phyloP scores from a whole-genome alignment of 352 stramenopile genomes.

The Globisporangium camurandrum region DNA sequence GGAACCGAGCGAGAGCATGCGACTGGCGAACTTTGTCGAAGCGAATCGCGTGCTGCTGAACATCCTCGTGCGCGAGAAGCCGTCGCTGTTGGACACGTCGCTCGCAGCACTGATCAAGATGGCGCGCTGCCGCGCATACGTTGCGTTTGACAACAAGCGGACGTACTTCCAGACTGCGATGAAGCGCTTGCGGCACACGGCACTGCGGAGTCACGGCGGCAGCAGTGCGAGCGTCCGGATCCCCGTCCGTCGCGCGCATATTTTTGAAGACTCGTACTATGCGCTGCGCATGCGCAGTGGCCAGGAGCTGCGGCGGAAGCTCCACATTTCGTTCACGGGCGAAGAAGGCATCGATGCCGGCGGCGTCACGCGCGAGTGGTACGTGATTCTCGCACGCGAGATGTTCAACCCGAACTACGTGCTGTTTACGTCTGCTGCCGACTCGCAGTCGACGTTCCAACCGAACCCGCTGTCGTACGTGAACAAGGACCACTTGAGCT shows the following conservation, averaged over 20 bases:
- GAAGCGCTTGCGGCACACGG: conserved; percentile 84
- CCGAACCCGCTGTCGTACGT: conserved; percentile 98
- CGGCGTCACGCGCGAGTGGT: conserved; percentile 97
- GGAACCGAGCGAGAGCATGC: conserved; percentile 43
- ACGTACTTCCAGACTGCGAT: conserved; percentile 97
- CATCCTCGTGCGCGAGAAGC: conserved; percentile 94
- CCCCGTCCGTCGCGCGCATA: conserved; percentile 90
- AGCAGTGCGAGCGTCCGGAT: conserved; percentile 87
- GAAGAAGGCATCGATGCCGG: conserved; percentile 99
- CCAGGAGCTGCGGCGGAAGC: conserved; percentile 93
- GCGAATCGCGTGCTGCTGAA: conserved; percentile 96
- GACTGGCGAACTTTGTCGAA: conserved; percentile 91
- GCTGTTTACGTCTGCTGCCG: conserved; percentile 97
- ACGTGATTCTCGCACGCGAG: conserved; percentile 98
- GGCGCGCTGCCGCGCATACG: conserved; percentile 88
- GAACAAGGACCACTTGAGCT: conserved; percentile 98
- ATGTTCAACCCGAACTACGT: conserved; percentile 99
- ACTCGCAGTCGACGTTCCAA: conserved; percentile 99
- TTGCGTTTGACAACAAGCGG: conserved; percentile 99
- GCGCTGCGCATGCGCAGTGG: conserved; percentile 94
- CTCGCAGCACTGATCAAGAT: conserved; percentile 95
- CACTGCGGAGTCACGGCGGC: conserved; percentile 81
- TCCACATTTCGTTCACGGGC: conserved; percentile 97
- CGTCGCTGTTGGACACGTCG: conserved; percentile 93
- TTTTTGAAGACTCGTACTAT: conserved; percentile 99